Conservation (phyloP, 768 basidiomycete genomes). For the Mycena venus region DNA sequence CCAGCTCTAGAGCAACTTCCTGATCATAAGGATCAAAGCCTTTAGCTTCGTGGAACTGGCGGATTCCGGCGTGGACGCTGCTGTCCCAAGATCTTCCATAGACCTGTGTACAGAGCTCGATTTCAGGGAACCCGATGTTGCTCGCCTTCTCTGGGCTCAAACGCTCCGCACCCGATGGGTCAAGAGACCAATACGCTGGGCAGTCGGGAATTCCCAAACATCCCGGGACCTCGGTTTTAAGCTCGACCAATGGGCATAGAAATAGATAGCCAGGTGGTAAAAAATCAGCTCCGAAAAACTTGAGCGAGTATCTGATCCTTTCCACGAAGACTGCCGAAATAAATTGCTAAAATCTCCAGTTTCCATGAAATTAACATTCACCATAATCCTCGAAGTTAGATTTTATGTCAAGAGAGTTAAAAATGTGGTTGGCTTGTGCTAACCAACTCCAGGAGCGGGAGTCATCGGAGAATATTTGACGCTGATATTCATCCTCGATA, state of each 20-base stretch:
- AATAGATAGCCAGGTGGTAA: background rate
- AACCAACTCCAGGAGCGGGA: background rate
- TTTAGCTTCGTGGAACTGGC: constrained; percentile 1
- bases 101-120: background rate
- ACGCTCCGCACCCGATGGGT: background rate
- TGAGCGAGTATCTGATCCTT: background rate
- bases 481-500: background rate
- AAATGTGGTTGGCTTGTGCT: constrained; percentile 5
- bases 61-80: constrained; percentile 3
- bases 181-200: constrained; percentile 6
- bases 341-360: background rate
- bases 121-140: background rate
- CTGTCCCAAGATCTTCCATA: background rate
- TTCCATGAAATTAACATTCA: background rate
- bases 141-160: background rate
- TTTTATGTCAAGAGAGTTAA: background rate
- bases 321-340: background rate
- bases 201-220: background rate
- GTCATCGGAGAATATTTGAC: background rate
- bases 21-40: background rate
- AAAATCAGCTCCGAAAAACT: background rate
- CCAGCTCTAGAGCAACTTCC: background rate
- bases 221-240: background rate
- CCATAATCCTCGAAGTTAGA: background rate
- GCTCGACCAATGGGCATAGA: background rate